Evolutionary conservation across 192 early-diverging fungal species (phyloP), one percentile per base, ranked within the genome.

Genomic region (Funneliformis mosseae): DNA sequence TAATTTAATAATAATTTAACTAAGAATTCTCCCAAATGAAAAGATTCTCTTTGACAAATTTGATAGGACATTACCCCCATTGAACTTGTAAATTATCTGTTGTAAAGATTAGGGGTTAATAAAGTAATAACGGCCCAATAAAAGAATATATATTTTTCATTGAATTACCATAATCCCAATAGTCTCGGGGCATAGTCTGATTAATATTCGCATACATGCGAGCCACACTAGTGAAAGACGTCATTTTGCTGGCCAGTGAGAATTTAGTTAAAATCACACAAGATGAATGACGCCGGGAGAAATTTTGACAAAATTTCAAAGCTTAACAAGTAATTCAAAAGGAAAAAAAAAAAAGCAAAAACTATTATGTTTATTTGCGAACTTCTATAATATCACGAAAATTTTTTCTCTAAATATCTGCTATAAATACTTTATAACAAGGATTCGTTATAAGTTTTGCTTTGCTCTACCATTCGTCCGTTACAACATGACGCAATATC

Each of bases 191-290:
- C 89, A 92, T 91, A 27, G 93, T 90, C 83, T 86, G 77, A 87
- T 97, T 97, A 63, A 92, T 95, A 84, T 96, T 93, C 16, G 95
- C 92, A 86, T 99, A 98, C n/a, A 93, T 92, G 60, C 96, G 90
- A 75, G 97, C 94, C 71, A 94, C 82, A 81, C 90, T 91, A 81
- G 83, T 83, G 21, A 80, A 83, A 75, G 85, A 81, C 85, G 84
- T 82, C 77, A 81, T 84, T 42, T 33, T 74, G 50, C 50, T 55
- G 16, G 50, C 16, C 50, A 55, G 21, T 21, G 16, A 18, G 18
- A 33, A 33, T 33, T 55, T 55, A 55, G 1, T 55, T 55, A 6
- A 55, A 21, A 21, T 55, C 50, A 55, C 50, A 55, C 50, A 55
- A 55, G 7, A 6, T 18, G 50, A 16, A 55, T 55, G 50, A 55